Percentiles rank a stretch among this genome's conserved stretches.
phyloP scores from a whole-genome alignment of 2,329 filamentous ascomycete species.

The Pseudogymnoascus sp. region DNA sequence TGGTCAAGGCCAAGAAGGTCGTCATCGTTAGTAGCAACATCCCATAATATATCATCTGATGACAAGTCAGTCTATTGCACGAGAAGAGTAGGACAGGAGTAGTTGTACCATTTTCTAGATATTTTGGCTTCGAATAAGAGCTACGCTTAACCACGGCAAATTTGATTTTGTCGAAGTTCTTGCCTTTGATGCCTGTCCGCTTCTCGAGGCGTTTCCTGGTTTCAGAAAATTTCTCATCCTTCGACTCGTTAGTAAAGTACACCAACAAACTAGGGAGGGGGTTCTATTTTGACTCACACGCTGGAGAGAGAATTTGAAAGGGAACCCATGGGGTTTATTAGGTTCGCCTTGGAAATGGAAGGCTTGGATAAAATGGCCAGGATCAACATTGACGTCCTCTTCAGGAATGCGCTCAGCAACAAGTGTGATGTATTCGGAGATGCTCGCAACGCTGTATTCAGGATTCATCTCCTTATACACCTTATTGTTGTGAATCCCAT shows the following conservation, averaged over 20 bases:
- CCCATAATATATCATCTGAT: conserved; percentile 51
- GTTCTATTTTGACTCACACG: conserved; percentile 45
- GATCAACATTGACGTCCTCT: conserved; percentile 52
- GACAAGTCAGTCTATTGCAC: conserved; percentile 12
- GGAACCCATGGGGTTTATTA: conserved; percentile 73
- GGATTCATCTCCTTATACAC: conserved; percentile 68
- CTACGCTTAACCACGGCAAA: conserved; percentile 70
- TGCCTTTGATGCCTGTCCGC: conserved; percentile 89
- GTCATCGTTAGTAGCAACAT: conserved; percentile 43
- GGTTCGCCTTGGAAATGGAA: conserved; percentile 93
- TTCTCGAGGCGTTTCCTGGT: conserved; percentile 93
- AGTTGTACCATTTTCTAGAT: conserved; percentile 75
- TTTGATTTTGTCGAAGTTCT: conserved; percentile 97
- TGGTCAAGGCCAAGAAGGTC: conserved; percentile 59
- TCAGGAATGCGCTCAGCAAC: conserved; percentile 75
- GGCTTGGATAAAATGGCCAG: conserved; percentile 59
- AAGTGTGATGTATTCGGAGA: conserved; percentile 78
- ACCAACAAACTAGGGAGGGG: neutral
- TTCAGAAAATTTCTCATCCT: conserved; percentile 80
- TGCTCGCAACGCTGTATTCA: conserved; percentile 65
- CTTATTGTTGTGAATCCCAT: conserved; percentile 74
- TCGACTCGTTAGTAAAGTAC: neutral
- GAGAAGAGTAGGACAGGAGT: neutral
- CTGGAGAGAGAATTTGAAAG: conserved; percentile 82
- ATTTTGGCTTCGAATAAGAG: conserved; percentile 68